Base-by-base conservation (phyloP, 345 rosid genomes). In the Turnera subulata region DNA sequence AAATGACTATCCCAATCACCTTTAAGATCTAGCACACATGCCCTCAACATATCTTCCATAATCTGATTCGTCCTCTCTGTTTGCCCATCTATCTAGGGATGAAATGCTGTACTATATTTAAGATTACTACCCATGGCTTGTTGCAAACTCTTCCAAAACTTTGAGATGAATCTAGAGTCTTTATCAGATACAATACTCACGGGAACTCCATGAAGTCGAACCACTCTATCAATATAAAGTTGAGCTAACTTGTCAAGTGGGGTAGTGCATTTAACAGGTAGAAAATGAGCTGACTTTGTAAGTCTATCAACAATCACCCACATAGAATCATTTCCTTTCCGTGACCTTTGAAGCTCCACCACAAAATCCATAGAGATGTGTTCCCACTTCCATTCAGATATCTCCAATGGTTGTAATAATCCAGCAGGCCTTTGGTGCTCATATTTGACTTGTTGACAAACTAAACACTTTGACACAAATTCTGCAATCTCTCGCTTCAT, bases 321-420 rank as follows among this genome's bases (percentile, higher is more conserved):
- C 14, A 54, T 19, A 5, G 18, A 11, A 54, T 17, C 24, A 14
- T 19, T 8, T 0, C 26, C 26, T 35, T 9, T 19, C 13, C 3
- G 1, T 7, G 21, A 18, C 15, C 13, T 23, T 5, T 22, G 49
- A 7, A 61, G 39, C 0, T 22, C 33, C 0, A 9, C 6, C 0
- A 62, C 26, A 50, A 62, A 62, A n/a, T 62, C 57, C 15, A 62
- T 51, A 7, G 51, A 10, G 0, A 40, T 43, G 1, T 52, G 39
- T 5, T 62, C 44, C 42, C 21, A 50, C 10, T 62, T 62, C 51
- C 51, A 62, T 12, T 62, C 50, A 1, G 2, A 39, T 4, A 51
- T 40, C 0, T 21, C 1, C 1, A 62, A 11, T 0, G 25, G 6
- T 11, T 62, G 18, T 18, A 50, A 18, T 5, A 18, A n/a, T 2